These are phyloP conservation scores for Wickerhamia fluorescens DNA, from an alignment of 805 yeast genomes.

Conservation along the genomic window DNA sequence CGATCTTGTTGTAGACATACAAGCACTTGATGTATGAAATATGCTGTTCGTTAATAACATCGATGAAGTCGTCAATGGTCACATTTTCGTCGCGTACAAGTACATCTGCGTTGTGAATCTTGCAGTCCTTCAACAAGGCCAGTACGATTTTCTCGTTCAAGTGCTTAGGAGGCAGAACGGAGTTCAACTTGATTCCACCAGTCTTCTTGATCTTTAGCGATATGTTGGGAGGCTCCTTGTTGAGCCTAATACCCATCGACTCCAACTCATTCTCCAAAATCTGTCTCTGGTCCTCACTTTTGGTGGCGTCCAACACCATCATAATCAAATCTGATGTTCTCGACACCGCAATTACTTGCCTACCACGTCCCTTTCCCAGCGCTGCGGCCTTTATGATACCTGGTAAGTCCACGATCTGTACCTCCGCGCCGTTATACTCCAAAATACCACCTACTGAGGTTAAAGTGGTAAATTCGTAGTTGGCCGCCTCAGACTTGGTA, in stretches of 20 bases:
- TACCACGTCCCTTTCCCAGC: slow-evolving; percentile 95
- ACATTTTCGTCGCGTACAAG: slow-evolving; percentile 81
- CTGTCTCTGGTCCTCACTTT: slow-evolving; percentile 81
- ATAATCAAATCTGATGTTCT: slow-evolving; percentile 88
- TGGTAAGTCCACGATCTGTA: slow-evolving; percentile 94
- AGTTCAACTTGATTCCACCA: slow-evolving; percentile 85
- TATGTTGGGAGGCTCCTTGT: slow-evolving; percentile 71
- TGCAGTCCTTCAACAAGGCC: slow-evolving; percentile 75
- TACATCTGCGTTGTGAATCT: slow-evolving; percentile 90
- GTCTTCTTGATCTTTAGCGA: slow-evolving; percentile 72
- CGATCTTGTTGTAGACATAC: slow-evolving; percentile 91
- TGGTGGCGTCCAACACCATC: slow-evolving; percentile 95
- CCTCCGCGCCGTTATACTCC: slow-evolving; percentile 93
- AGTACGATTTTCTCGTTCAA: slow-evolving; percentile 75
- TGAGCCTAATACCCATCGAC: slow-evolving; percentile 87
- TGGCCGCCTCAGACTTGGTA: slow-evolving; percentile 92
- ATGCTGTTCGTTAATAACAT: slow-evolving; percentile 80
- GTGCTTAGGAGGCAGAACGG: slow-evolving; percentile 73
- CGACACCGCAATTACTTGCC: slow-evolving; percentile 95
- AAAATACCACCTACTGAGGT: slow-evolving; percentile 96
- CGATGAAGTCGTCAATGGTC: slow-evolving; percentile 89
- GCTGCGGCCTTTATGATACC: slow-evolving; percentile 96
- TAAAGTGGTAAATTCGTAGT: slow-evolving; percentile 90
- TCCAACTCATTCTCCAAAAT: slow-evolving; percentile 86
- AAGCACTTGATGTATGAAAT: slow-evolving; percentile 86